Conservation (phyloP, 805 yeast genomes). For the Candida sakaeoensis region DNA sequence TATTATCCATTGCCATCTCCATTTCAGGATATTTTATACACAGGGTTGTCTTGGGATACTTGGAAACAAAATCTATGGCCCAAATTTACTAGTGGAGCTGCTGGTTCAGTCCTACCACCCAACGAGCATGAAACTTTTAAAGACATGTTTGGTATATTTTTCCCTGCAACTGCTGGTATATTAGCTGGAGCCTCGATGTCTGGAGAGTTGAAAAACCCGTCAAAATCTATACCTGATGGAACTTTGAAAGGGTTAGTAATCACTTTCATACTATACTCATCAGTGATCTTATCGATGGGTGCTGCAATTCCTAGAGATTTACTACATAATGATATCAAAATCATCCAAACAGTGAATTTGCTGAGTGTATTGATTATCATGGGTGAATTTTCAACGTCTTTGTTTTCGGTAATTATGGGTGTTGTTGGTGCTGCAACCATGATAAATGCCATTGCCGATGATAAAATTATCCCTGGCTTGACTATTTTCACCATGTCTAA, state of each 20-base stretch:
- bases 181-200: constrained; percentile 99
- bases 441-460: constrained; percentile 87
- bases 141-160: constrained; percentile 88
- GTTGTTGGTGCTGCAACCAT: constrained; percentile 93
- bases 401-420: constrained; percentile 93
- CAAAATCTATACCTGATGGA: constrained; percentile 89
- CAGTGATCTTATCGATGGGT: constrained; percentile 83
- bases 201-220: constrained; percentile 84
- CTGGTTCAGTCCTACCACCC: constrained; percentile 67
- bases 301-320: constrained; percentile 75
- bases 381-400: constrained; percentile 90
- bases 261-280: constrained; percentile 71
- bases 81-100: constrained; percentile 82
- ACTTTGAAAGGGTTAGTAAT: constrained; percentile 78
- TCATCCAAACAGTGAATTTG: constrained; percentile 76
- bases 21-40: constrained; percentile 44
- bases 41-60: constrained; percentile 74
- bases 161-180: constrained; percentile 98
- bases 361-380: constrained; percentile 64
- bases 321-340: constrained; percentile 73
- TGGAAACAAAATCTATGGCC: constrained; percentile 69
- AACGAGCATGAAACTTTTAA: constrained; percentile 65
- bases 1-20: constrained; percentile 49
- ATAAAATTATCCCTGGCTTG: constrained; percentile 80
- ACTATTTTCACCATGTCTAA: constrained; percentile 42